These are phyloP conservation scores for Daedalea quercina DNA, from an alignment of 768 basidiomycete species.

Conservation along the genomic window DNA sequence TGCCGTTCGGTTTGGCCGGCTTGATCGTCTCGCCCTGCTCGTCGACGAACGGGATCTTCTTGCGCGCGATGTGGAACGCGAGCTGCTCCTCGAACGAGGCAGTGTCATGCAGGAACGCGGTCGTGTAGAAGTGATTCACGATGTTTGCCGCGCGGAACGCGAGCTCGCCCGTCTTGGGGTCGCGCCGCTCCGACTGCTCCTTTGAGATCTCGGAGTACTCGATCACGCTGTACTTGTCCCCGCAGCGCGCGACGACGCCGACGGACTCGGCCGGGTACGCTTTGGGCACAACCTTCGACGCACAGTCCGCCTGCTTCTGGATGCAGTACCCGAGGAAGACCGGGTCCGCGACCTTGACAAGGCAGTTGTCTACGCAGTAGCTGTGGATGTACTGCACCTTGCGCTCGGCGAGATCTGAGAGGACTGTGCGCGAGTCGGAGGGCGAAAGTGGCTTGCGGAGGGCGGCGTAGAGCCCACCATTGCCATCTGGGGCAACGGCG, in stretches of 20 bases:
- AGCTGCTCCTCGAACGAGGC: conserved; percentile 81
- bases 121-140: conserved; percentile 97
- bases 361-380: conserved; percentile 98
- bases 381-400: conserved; percentile 86
- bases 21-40: conserved; percentile 63
- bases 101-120: conserved; percentile 70
- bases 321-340: conserved; percentile 96
- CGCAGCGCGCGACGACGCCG: conserved; percentile 85
- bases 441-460: conserved; percentile 70
- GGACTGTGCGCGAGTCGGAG: conserved; percentile 60
- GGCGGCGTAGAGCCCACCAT: conserved; percentile 95
- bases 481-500: conserved; percentile 97
- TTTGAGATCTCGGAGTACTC: conserved; percentile 95
- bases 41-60: conserved; percentile 89
- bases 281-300: conserved; percentile 96
- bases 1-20: conserved; percentile 89
- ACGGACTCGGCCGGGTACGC: conserved; percentile 82
- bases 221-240: conserved; percentile 84
- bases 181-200: conserved; percentile 77
- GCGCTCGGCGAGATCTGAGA: conserved; percentile 73
- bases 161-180: conserved; percentile 65
- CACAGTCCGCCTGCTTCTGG: conserved; percentile 80
- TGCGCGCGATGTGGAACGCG: conserved; percentile 95
- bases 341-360: conserved; percentile 95
- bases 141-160: conserved; percentile 95